These are phyloP conservation scores for Coniochaeta sp. DNA, from an alignment of 2,329 filamentous ascomycete species.

Conservation along the genomic window DNA sequence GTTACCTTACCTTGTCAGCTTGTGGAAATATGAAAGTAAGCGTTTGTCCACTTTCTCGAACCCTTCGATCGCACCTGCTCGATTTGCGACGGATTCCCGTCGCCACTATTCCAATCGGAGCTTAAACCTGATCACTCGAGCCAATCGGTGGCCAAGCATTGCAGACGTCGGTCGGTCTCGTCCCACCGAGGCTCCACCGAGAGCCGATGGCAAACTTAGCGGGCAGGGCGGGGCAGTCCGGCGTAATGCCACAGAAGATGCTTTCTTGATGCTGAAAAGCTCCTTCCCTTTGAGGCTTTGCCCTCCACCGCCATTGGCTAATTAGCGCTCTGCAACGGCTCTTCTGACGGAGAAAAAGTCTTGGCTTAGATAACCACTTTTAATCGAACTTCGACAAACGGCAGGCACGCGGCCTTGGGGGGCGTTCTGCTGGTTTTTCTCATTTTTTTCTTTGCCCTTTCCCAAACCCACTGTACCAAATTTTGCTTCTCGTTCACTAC, in stretches of 20 bases:
- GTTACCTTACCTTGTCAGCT: too few relatives aligned
- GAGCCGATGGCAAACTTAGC: not conserved
- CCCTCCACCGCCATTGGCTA: not conserved
- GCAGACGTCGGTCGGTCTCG: too few relatives aligned
- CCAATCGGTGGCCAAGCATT: not conserved
- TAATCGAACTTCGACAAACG: not conserved
- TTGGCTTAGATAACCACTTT: constrained; percentile 1
- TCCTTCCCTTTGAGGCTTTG: not conserved
- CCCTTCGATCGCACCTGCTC: not conserved
- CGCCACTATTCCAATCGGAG: not conserved
- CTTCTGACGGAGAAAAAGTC: not conserved
- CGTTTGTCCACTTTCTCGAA: too few relatives aligned
- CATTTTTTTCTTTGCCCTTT: too few relatives aligned
- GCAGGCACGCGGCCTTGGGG: too few relatives aligned
- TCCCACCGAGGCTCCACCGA: not conserved
- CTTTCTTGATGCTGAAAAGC: not conserved
- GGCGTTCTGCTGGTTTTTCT: not conserved
- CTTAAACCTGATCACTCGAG: not conserved
- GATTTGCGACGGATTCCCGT: not conserved
- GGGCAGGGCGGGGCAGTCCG: not conserved
- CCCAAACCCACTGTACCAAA: not conserved
- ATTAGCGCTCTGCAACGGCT: not conserved
- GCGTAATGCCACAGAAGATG: not conserved
- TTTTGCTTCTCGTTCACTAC: too few relatives aligned
- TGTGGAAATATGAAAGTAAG: too few relatives aligned